These are phyloP conservation scores for Stephania yunnanensis DNA, from an alignment of 164 flowering plant genomes.

Conservation along the genomic window DNA sequence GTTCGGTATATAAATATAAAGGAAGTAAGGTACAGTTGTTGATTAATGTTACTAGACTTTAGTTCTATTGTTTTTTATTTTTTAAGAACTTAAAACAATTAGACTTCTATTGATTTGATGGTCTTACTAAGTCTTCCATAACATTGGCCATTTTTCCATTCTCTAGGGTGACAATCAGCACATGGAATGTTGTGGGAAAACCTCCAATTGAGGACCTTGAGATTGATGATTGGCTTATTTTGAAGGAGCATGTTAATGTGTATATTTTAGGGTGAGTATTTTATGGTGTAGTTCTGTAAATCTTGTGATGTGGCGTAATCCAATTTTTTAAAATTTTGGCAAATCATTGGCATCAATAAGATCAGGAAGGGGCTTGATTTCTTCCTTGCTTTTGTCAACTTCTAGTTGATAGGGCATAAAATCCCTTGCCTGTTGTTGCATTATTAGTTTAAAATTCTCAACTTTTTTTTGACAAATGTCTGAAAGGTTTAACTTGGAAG, in stretches of 20 bases:
- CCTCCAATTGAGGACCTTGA: slow-evolving; percentile 63
- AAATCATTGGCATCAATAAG: not conserved
- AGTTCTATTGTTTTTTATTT: not conserved
- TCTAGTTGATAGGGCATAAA: not conserved
- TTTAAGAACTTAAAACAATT: not conserved
- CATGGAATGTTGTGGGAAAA: slow-evolving; percentile 98
- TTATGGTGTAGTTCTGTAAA: not conserved
- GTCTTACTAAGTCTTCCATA: slow-evolving; percentile 2
- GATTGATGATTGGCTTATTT: slow-evolving; percentile 83
- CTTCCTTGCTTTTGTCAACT: not conserved
- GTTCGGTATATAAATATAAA: slow-evolving; percentile 75
- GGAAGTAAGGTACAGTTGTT: slow-evolving; percentile 75
- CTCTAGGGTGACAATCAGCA: slow-evolving; percentile 65
- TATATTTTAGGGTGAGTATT: slow-evolving; percentile 76
- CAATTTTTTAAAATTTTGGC: too few relatives aligned
- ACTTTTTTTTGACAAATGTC: not conserved
- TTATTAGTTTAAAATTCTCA: not conserved
- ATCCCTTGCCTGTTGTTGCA: not conserved
- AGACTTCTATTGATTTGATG: not conserved
- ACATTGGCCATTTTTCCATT: slow-evolving; percentile 6
- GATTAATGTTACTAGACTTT: slow-evolving; percentile 2
- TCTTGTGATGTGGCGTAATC: not conserved
- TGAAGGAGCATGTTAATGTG: slow-evolving; percentile 69
- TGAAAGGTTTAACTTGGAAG: not conserved
- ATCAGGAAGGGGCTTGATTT: not conserved